Base-by-base conservation (phyloP, 208 protist species). In the Tritrichomonas musculus region DNA sequence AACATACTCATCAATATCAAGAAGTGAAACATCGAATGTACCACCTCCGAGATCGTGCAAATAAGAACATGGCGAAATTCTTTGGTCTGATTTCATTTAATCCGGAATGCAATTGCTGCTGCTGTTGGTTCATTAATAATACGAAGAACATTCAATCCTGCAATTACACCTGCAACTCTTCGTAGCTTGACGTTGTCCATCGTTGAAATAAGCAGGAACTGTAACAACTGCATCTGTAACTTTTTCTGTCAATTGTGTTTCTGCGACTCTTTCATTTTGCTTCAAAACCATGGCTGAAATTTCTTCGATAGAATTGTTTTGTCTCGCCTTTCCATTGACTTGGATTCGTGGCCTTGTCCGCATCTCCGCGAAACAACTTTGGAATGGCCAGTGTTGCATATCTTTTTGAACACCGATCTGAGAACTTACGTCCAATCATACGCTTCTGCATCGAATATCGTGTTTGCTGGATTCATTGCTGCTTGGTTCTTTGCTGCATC, bases 371-470 rank as follows among this genome's bases (percentile, higher is more conserved):
- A 11, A 9, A 17, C 11, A 50, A 30, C 8, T 50, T 82, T n/a
- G n/a, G 41, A 82, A 82, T 44, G 73, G 73, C 73, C 73, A 82
- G 73, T 82, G 8, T 82, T 82, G 4, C 73, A 44, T 82, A 82
- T 82, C 73, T n/a, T 50, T 41, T 50, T 82, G 73, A 8, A 82
- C 8, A 14, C 0, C 5, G 73, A 27, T 82, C 39, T n/a, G 3
- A 30, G 93, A 97, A 99, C 94, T 97, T 97, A 88, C 97, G 96
- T 30, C 97, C 97, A 92, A 98, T 98, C 17, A 98, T 94, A 77
- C 97, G 96, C 95, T 98, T 98, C n/a, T n/a, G 97, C 98, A 49
- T 97, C 98, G 92, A 97, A 98, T 49, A 98, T 96, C 57, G 97
- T 98, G 93, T 96, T 98, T 2, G 95, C 94, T 25, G 96, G 96